Base-by-base conservation (phyloP, 441 rosid genomes). In the Mallotus repandus region DNA sequence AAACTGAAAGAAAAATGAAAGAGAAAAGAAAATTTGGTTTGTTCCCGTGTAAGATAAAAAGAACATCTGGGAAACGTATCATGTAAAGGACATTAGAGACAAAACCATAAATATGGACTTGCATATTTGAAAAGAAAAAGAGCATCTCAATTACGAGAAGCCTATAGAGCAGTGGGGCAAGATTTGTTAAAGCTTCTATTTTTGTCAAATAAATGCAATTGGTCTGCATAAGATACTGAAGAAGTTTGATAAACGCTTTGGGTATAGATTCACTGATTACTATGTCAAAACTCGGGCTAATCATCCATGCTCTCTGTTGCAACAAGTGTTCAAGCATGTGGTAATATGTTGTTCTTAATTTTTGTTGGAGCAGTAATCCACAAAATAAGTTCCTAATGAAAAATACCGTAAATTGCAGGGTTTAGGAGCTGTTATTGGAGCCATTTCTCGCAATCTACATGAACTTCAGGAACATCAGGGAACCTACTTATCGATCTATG, bases 311-410 rank as follows among this genome's bases (percentile, higher is more conserved):
- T 94, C 98, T 32, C 97, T 94, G 85, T 86, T 96, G 79, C 99
- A 91, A 71, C 98, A 96, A 91, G 98, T 96, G 64, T 94, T 89
- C 75, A 96, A 92, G 85, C 99, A 96, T 72, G 99, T 94, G 98
- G 99, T 96, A 93, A 84, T 73, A 61, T 54, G 66, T 43, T 45
- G 7, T 71, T 69, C 19, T 9, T 61, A 53, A 60, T 70, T 62
- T 16, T 62, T 45, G 15, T 53, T 15, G 53, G n/a, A 6, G 25
- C 16, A 38, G 9, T 59, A 50, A 11, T 56, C 18, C 50, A 3
- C 32, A 11, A 12, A 63, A 75, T 73, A 48, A 60, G 56, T 74
- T 74, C 71, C 62, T 78, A 81, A 55, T 74, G 46, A 73, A 59
- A 25, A 18, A 62, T 62, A 43, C 56, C 21, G 41, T 48, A n/a